Conservation (phyloP, 2,329 filamentous ascomycete genomes). For the Setomelanomma holmii region DNA sequence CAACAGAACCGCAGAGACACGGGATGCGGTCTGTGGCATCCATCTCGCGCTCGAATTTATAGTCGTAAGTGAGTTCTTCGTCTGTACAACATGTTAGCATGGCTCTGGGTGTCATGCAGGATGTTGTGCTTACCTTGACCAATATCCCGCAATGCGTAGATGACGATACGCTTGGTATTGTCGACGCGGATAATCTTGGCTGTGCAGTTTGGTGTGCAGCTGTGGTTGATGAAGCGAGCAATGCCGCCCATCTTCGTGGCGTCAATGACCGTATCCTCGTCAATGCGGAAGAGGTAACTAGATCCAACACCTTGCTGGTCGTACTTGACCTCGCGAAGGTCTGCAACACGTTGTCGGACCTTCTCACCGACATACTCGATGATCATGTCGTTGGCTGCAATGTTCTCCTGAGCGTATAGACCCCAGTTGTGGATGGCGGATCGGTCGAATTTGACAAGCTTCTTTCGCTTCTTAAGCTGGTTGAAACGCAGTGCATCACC, state of each 20-base stretch:
- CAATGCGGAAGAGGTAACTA: conserved; percentile 97
- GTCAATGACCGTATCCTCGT: conserved; percentile 96
- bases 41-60: conserved; percentile 98
- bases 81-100: conserved; percentile 63
- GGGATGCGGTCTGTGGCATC: conserved; percentile 94
- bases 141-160: conserved; percentile 96
- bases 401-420: conserved; percentile 96
- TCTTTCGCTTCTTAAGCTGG: conserved; percentile 99
- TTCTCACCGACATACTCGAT: conserved; percentile 99
- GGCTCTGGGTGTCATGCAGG: not conserved
- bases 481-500: conserved; percentile 97
- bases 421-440: conserved; percentile 99
- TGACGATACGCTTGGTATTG: conserved; percentile 97
- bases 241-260: conserved; percentile 99
- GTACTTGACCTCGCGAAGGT: conserved; percentile 90
- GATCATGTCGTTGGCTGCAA: conserved; percentile 97
- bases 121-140: conserved; percentile 75
- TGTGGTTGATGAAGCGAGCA: conserved; percentile 98
- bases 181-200: conserved; percentile 99
- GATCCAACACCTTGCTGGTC: conserved; percentile 96
- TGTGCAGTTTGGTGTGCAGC: conserved; percentile 97
- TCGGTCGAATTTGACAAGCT: conserved; percentile 95
- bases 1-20: conserved; percentile 93
- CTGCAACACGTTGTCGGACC: conserved; percentile 95
- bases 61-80: conserved; percentile 99